Conservation (phyloP, 1,139 yeast species). For the Fermentozyma sake region DNA sequence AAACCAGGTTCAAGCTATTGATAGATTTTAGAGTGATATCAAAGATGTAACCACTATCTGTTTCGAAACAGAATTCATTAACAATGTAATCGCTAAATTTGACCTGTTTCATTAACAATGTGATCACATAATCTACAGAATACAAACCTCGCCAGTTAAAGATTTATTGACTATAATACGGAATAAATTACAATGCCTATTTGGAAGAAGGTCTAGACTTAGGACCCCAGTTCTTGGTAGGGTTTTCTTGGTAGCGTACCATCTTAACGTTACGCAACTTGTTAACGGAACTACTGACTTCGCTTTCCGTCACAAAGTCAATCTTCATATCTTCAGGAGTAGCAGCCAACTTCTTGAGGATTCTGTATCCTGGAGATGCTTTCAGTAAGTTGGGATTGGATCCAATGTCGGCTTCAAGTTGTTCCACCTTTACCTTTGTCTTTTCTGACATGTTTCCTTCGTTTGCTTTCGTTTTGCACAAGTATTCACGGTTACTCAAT, state of each 20-base stretch:
- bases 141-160: too few relatives aligned
- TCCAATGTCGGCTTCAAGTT: conserved; percentile 22
- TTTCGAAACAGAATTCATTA: too few relatives aligned
- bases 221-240: conserved; percentile 96
- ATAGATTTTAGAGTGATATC: too few relatives aligned
- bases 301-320: conserved; percentile 30
- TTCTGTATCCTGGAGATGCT: conserved; percentile 56
- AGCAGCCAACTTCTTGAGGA: conserved; percentile 36
- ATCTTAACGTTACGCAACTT: conserved; percentile 69
- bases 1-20: too few relatives aligned
- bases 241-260: conserved; percentile 86
- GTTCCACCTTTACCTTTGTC: conserved; percentile 20
- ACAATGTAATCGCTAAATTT: too few relatives aligned
- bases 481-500: conserved; percentile 29
- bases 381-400: conserved; percentile 34
- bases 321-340: not conserved
- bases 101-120: too few relatives aligned
- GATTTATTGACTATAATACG: too few relatives aligned
- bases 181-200: too few relatives aligned
- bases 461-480: conserved; percentile 15
- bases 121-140: too few relatives aligned
- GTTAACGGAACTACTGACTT: conserved; percentile 51
- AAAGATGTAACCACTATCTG: too few relatives aligned
- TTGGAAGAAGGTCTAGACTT: conserved; percentile 68
- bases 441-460: conserved; percentile 26